These are phyloP conservation scores for Tilletiopsis washingtonensis DNA, from an alignment of 1,284 basidiomycete genomes.

Conservation along the genomic window DNA sequence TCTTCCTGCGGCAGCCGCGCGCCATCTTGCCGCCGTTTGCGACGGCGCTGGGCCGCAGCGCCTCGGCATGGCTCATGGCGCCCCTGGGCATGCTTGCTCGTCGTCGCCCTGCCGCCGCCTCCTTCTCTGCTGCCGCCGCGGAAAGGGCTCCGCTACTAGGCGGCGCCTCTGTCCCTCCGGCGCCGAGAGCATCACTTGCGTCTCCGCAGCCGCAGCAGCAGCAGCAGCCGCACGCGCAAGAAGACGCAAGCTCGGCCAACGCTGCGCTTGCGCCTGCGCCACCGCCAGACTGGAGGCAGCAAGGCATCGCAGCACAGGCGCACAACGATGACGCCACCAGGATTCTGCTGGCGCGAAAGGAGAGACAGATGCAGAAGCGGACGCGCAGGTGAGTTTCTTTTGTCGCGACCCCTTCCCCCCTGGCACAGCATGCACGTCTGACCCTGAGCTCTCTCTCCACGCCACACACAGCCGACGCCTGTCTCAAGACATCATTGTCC, in stretches of 20 bases:
- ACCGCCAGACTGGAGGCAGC: neutral
- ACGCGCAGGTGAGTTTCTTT: no score
- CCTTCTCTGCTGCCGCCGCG: no score
- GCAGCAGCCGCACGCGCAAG: no score
- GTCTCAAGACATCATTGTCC: conserved; percentile 15
- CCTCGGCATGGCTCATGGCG: conserved; percentile 19
- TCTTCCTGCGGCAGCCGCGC: conserved; percentile 36
- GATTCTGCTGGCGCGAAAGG: conserved; percentile 40
- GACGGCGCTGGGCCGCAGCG: conserved; percentile 20
- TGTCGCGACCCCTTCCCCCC: no score
- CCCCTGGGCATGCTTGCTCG: conserved; percentile 25
- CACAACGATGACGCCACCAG: conserved; percentile 35
- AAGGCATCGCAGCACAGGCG: neutral
- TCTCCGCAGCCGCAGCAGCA: no score
- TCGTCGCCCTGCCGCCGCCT: no score
- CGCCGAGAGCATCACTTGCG: no score
- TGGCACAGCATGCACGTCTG: no score
- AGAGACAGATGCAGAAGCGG: conserved; percentile 32
- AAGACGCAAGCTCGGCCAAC: conserved; percentile 7
- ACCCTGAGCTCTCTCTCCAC: no score
- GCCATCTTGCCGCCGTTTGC: conserved; percentile 33
- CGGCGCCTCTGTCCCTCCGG: no score
- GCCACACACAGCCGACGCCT: conserved; percentile 6
- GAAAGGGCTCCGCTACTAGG: no score
- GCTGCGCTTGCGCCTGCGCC: neutral